Evolutionary conservation across 805 yeast species (phyloP).

Genomic region (Candida khao-thaluensis): DNA sequence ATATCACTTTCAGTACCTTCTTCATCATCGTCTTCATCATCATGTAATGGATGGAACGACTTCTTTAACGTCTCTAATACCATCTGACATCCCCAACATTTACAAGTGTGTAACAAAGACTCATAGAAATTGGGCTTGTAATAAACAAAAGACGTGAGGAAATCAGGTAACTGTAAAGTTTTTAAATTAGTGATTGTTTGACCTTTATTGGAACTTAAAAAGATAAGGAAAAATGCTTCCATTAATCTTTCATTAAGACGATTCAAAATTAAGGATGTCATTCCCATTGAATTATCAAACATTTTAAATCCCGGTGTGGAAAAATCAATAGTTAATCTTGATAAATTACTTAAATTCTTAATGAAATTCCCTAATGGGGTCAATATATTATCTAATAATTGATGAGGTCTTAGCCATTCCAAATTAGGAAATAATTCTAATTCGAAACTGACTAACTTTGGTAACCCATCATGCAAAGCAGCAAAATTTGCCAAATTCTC

Average conservation of each 20-base stretch:
- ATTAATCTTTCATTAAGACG: conserved; percentile 33
- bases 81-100: conserved; percentile 34
- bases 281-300: conserved; percentile 31
- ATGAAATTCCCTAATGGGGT: conserved; percentile 33
- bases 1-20: conserved; percentile 12
- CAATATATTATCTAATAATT: conserved; percentile 27
- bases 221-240: conserved; percentile 34
- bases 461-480: conserved; percentile 25
- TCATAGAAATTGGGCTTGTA: conserved; percentile 37
- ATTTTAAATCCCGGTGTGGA: conserved; percentile 37
- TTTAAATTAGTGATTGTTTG: conserved; percentile 17
- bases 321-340: conserved; percentile 29
- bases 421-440: conserved; percentile 30
- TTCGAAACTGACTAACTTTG: conserved; percentile 29
- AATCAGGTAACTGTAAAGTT: conserved; percentile 33
- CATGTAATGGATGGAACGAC: conserved; percentile 23
- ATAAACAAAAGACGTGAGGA: conserved; percentile 35
- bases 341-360: conserved; percentile 22
- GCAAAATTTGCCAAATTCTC: conserved; percentile 24
- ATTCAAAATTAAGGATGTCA: conserved; percentile 30
- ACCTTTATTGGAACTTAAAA: conserved; percentile 16
- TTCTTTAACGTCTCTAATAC: conserved; percentile 24
- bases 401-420: conserved; percentile 38
- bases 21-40: conserved; percentile 16
- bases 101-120: conserved; percentile 35